Evolutionary conservation across 1,139 yeast species (phyloP).

Genomic region (Yamadazyma epiphylla): DNA sequence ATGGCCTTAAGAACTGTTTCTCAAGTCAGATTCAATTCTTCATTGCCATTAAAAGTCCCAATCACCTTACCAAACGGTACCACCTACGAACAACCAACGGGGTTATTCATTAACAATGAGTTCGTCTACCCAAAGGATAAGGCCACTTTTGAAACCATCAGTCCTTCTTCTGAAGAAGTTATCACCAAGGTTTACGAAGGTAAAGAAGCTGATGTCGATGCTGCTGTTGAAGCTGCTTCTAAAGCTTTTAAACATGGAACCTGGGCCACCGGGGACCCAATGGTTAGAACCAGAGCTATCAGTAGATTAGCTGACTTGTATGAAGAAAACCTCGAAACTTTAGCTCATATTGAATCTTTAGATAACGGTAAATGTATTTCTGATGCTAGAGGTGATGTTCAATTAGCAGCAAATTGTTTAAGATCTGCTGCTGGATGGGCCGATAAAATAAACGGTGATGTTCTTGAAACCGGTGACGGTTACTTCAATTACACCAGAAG

Average conservation of each 20-base stretch:
- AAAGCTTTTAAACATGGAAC: constrained; percentile 50
- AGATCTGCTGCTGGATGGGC: constrained; percentile 84
- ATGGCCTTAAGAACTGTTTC: constrained; percentile 1
- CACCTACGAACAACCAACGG: constrained; percentile 60
- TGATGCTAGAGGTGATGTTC: constrained; percentile 53
- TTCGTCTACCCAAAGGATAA: constrained; percentile 37
- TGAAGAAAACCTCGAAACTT: constrained; percentile 53
- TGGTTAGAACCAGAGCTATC: constrained; percentile 50
- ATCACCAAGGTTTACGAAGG: constrained; percentile 71
- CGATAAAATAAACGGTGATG: constrained; percentile 69
- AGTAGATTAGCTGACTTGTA: constrained; percentile 61
- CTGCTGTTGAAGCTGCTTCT: constrained; percentile 77
- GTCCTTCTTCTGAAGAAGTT: constrained; percentile 66
- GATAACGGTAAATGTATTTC: constrained; percentile 77
- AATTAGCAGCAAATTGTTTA: constrained; percentile 56
- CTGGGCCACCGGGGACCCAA: constrained; percentile 37
- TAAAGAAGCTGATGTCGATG: constrained; percentile 62
- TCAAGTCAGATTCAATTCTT: constrained; percentile 6
- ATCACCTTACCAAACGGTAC: constrained; percentile 62
- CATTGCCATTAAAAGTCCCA: constrained; percentile 43
- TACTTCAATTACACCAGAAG: constrained; percentile 57
- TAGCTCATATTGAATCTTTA: constrained; percentile 69
- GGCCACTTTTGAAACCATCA: constrained; percentile 55
- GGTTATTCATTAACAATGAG: constrained; percentile 63
- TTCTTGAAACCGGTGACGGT: constrained; percentile 57